phyloP scores from a whole-genome alignment of 23 red algal species.

The Agarophyton chilense region DNA sequence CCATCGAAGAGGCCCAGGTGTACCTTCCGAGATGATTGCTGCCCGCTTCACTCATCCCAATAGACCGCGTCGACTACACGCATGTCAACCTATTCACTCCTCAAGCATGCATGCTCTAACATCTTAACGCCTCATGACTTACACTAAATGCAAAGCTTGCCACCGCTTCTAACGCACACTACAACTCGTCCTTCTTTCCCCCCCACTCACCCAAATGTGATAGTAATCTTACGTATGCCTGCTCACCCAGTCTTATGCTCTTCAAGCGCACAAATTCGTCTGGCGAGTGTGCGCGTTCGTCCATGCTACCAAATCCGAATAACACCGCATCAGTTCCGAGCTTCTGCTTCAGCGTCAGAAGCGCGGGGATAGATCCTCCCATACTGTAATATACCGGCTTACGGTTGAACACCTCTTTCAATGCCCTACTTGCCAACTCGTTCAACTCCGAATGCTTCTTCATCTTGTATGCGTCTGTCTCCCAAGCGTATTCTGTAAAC shows the following conservation, averaged over 20 bases:
- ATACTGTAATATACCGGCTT: slow-evolving; percentile 57
- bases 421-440: slow-evolving; percentile 21
- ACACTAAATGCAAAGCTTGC: background rate
- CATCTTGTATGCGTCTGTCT: slow-evolving; percentile 49
- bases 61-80: background rate
- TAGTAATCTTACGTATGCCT: slow-evolving; percentile 69
- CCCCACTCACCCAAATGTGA: slow-evolving; percentile 36
- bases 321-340: slow-evolving; percentile 61
- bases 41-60: slow-evolving; percentile 20
- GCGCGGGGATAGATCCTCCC: slow-evolving; percentile 77
- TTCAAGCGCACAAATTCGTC: slow-evolving; percentile 73
- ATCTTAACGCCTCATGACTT: slow-evolving; percentile 19
- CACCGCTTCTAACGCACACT: background rate
- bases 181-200: slow-evolving; percentile 16
- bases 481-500: slow-evolving; percentile 33
- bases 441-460: slow-evolving; percentile 34
- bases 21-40: slow-evolving; percentile 64
- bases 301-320: slow-evolving; percentile 73
- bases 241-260: slow-evolving; percentile 52
- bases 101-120: slow-evolving; percentile 2
- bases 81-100: background rate
- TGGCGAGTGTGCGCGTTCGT: slow-evolving; percentile 81
- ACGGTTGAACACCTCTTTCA: slow-evolving; percentile 59
- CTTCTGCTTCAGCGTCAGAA: slow-evolving; percentile 36
- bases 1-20: slow-evolving; percentile 65